Evolutionary conservation across 75 land plant species (phyloP).

Genomic region (Larix kaempferi): DNA sequence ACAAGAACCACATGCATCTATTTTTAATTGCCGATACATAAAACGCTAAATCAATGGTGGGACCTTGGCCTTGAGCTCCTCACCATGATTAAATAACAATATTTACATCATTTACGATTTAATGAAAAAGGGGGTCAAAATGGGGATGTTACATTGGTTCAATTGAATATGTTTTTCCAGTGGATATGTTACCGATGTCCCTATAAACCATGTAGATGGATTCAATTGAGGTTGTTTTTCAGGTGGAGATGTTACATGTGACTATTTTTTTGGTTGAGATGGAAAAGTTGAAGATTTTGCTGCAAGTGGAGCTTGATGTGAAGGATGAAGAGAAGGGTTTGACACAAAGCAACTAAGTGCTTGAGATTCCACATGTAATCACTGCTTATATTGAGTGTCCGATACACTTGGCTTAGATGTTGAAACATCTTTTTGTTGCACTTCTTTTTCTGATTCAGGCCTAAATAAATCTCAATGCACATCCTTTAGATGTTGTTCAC

Average conservation of each 20-base stretch:
- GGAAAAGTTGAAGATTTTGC: background rate
- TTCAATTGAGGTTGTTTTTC: conserved; percentile 25
- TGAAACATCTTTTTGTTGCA: conserved; percentile 26
- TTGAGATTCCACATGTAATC: conserved; percentile 38
- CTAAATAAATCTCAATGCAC: conserved; percentile 67
- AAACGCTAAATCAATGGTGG: too few relatives aligned
- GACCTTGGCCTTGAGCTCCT: too few relatives aligned
- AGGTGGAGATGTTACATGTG: background rate
- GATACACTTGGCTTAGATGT: conserved; percentile 13
- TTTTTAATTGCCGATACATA: too few relatives aligned
- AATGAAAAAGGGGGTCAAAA: too few relatives aligned
- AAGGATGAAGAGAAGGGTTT: conserved; percentile 25
- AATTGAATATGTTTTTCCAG: conserved; percentile 4
- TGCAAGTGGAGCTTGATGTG: conserved; percentile 3
- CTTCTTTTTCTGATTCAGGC: conserved; percentile 39
- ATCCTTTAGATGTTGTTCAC: conserved; percentile 73
- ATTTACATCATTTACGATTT: too few relatives aligned
- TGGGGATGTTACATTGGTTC: too few relatives aligned
- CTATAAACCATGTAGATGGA: conserved; percentile 28
- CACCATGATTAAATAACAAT: too few relatives aligned
- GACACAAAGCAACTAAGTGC: conserved; percentile 27
- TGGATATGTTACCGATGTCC: conserved; percentile 16
- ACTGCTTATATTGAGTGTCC: conserved; percentile 36
- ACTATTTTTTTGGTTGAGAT: background rate
- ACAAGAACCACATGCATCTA: too few relatives aligned